phyloP scores from a whole-genome alignment of 257 asterid genomes.

The Lycium barbarum region DNA sequence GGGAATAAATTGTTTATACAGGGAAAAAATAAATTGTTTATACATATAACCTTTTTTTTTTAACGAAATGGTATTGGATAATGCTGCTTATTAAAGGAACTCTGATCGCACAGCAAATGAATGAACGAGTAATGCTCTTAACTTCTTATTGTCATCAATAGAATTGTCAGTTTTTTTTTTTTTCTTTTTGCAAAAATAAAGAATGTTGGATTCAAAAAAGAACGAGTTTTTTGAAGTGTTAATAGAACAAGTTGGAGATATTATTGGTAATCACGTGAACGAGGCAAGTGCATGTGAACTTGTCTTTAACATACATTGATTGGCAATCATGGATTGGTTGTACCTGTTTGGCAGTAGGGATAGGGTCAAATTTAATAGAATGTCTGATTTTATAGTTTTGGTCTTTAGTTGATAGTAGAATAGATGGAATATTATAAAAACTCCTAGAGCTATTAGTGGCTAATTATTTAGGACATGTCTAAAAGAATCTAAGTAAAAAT shows the following conservation, averaged over 20 bases:
- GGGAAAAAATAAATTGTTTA: background rate
- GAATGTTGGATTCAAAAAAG: background rate
- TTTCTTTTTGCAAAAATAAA: background rate
- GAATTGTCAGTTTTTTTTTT: background rate
- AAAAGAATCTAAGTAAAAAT: too few species aligned
- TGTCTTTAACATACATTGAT: background rate
- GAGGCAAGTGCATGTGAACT: background rate
- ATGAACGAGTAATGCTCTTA: background rate
- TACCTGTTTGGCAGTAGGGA: conserved; percentile 20
- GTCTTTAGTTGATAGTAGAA: background rate
- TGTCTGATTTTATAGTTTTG: background rate
- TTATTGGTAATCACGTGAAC: background rate
- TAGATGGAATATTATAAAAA: too few species aligned
- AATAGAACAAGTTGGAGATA: background rate
- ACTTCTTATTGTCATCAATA: background rate
- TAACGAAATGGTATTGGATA: background rate
- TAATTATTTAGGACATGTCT: too few species aligned
- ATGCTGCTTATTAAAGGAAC: background rate
- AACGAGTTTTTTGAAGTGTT: background rate
- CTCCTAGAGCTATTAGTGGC: too few species aligned
- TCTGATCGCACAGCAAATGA: background rate
- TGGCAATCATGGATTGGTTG: conserved; percentile 5
- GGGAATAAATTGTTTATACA: background rate
- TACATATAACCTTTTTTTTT: background rate
- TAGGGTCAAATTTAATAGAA: background rate